Evolutionary conservation across 257 asterid species (phyloP).

Genomic region (Primulina eburnea): DNA sequence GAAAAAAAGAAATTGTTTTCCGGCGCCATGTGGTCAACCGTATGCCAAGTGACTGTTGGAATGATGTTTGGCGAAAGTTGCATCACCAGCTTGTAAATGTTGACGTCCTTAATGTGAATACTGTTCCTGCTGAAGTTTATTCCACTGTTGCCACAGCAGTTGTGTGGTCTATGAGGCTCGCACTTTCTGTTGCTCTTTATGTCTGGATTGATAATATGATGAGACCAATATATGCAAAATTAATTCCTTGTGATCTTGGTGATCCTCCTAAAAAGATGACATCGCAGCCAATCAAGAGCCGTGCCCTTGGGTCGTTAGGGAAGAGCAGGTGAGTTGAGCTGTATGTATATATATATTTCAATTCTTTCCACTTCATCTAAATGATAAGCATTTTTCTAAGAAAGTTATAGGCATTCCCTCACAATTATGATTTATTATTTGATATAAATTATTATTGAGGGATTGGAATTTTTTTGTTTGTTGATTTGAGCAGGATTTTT

Average conservation of each 20-base stretch:
- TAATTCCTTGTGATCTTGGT: conserved; percentile 94
- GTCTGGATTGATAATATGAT: conserved; percentile 78
- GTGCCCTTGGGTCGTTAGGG: conserved; percentile 88
- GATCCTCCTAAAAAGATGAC: conserved; percentile 58
- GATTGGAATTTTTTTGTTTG: no score
- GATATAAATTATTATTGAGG: not conserved
- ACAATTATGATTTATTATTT: conserved; percentile 1
- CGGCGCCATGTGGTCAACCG: conserved; percentile 82
- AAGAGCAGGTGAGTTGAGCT: conserved; percentile 76
- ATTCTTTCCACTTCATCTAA: conserved; percentile 13
- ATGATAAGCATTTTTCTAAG: not conserved
- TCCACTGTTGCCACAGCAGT: conserved; percentile 83
- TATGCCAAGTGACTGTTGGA: conserved; percentile 98
- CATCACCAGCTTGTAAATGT: conserved; percentile 94
- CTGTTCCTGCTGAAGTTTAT: conserved; percentile 72
- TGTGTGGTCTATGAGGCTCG: conserved; percentile 99
- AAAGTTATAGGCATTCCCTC: not conserved
- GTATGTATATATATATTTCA: conserved; percentile 14
- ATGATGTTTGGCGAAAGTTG: conserved; percentile 93
- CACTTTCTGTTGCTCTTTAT: conserved; percentile 71
- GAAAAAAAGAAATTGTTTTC: conserved; percentile 56
- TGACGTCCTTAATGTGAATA: conserved; percentile 71
- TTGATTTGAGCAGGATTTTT: no score
- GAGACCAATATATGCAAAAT: conserved; percentile 85
- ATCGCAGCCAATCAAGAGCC: conserved; percentile 54